Evolutionary conservation across 2,329 filamentous ascomycete species (phyloP).

Genomic region (Ustulina deusta): DNA sequence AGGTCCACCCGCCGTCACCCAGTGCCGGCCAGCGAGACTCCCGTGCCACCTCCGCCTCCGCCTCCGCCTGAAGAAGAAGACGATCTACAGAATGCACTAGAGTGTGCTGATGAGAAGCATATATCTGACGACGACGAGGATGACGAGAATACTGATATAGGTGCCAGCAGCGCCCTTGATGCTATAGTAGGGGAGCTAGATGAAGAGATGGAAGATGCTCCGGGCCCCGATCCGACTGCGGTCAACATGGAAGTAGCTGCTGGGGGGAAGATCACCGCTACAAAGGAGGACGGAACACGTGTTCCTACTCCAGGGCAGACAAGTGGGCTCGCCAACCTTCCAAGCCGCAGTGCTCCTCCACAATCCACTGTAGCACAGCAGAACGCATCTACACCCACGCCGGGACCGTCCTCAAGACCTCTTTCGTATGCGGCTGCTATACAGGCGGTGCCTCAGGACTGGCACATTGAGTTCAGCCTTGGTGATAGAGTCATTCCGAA

Average conservation of each 20-base stretch:
- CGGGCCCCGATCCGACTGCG: conserved; percentile 83
- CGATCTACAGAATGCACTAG: conserved; percentile 76
- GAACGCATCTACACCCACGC: conserved; percentile 58
- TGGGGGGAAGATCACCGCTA: conserved; percentile 88
- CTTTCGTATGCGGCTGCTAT: conserved; percentile 89
- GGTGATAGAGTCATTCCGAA: conserved; percentile 86
- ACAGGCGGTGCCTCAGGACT: conserved; percentile 85
- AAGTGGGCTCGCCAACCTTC: conserved; percentile 52
- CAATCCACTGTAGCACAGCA: conserved; percentile 56
- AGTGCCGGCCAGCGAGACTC: conserved; percentile 62
- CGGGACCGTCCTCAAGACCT: conserved; percentile 68
- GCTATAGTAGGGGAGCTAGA: conserved; percentile 92
- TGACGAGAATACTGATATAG: conserved; percentile 68
- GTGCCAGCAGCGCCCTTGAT: conserved; percentile 77
- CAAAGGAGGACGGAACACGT: conserved; percentile 90
- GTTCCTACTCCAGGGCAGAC: conserved; percentile 83
- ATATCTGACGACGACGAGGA: conserved; percentile 79
- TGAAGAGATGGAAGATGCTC: conserved; percentile 80
- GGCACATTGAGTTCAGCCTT: conserved; percentile 96
- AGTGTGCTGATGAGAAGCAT: conserved; percentile 93
- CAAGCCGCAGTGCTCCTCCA: conserved; percentile 53
- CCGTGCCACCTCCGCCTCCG: conserved; percentile 64
- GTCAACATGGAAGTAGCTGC: conserved; percentile 92
- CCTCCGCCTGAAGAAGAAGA: conserved; percentile 70
- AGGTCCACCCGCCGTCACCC: conserved; percentile 73